Evolutionary conservation across 2,329 filamentous ascomycete genomes (phyloP).

Genomic region (Ilyonectria robusta): DNA sequence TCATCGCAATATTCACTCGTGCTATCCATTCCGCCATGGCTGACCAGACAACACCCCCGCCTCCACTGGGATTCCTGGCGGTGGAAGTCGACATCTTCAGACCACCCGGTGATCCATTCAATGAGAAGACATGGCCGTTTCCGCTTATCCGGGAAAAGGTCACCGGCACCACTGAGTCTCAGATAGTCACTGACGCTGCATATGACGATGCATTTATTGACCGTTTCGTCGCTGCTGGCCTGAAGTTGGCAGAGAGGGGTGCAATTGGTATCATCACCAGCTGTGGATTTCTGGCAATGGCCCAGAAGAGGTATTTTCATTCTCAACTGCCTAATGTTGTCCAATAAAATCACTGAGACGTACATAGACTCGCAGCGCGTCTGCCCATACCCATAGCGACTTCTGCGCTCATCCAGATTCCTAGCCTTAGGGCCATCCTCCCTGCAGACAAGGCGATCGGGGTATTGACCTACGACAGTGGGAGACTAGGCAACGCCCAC

Average conservation of each 20-base stretch:
- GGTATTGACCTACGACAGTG: constrained; percentile 51
- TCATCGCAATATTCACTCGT: neutral
- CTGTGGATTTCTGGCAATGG: constrained; percentile 57
- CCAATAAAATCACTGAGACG: neutral
- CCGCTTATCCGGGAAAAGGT: constrained; percentile 54
- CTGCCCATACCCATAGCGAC: constrained; percentile 55
- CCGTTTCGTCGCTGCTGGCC: constrained; percentile 52
- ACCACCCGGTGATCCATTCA: constrained; percentile 55
- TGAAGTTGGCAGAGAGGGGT: constrained; percentile 51
- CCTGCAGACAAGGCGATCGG: constrained; percentile 45
- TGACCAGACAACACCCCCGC: constrained; percentile 15
- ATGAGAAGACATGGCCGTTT: constrained; percentile 54
- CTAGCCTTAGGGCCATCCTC: constrained; percentile 48
- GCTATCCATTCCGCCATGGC: constrained; percentile 12
- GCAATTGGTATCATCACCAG: constrained; percentile 56
- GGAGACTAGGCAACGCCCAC: constrained; percentile 40
- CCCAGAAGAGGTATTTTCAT: constrained; percentile 49
- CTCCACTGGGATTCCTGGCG: constrained; percentile 54
- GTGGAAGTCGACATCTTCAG: constrained; percentile 52
- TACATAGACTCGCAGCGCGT: constrained; percentile 47
- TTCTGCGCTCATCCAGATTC: constrained; percentile 54
- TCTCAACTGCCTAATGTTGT: no score
- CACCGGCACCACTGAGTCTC: constrained; percentile 46
- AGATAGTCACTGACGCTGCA: constrained; percentile 48
- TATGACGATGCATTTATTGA: constrained; percentile 54